phyloP scores from a whole-genome alignment of 768 basidiomycete species.

The Kondoa malvinella region DNA sequence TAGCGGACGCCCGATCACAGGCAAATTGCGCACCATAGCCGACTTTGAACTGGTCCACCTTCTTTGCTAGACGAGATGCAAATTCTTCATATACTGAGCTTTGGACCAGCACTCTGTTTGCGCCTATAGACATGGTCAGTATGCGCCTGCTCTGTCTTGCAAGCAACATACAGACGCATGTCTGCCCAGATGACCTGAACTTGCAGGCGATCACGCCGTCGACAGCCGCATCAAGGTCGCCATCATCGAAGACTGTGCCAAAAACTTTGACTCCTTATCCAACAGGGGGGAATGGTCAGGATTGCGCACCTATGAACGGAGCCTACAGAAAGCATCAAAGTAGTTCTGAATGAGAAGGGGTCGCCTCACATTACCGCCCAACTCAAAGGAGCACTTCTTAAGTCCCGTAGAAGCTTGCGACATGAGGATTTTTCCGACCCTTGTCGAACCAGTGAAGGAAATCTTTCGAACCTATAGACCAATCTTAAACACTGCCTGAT shows the following conservation, averaged over 20 bases:
- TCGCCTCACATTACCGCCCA: conserved; percentile 74
- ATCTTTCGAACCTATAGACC: conserved; percentile 38
- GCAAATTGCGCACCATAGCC: conserved; percentile 51
- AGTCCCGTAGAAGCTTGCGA: conserved; percentile 29
- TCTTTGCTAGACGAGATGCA: conserved; percentile 62
- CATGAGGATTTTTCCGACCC: conserved; percentile 35
- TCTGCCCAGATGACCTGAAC: conserved; percentile 49
- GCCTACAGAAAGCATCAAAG: neutral
- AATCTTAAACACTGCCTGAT: neutral
- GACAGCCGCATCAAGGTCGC: conserved; percentile 79
- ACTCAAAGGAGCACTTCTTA: conserved; percentile 42
- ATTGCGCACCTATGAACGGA: neutral
- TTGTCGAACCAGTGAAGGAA: conserved; percentile 35
- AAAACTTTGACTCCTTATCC: too few relatives aligned
- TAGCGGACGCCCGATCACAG: conserved; percentile 15
- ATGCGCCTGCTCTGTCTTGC: neutral
- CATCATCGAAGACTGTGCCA: conserved; percentile 82
- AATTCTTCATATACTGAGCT: conserved; percentile 73
- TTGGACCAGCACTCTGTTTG: conserved; percentile 86
- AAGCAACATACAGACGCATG: conserved; percentile 33
- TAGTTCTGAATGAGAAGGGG: neutral
- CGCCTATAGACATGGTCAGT: conserved; percentile 44
- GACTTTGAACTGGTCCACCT: conserved; percentile 40
- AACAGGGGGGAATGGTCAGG: too few relatives aligned
- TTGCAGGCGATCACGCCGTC: conserved; percentile 42